phyloP scores from a whole-genome alignment of 1,284 basidiomycete species.

The Rhodotorula sp. region DNA sequence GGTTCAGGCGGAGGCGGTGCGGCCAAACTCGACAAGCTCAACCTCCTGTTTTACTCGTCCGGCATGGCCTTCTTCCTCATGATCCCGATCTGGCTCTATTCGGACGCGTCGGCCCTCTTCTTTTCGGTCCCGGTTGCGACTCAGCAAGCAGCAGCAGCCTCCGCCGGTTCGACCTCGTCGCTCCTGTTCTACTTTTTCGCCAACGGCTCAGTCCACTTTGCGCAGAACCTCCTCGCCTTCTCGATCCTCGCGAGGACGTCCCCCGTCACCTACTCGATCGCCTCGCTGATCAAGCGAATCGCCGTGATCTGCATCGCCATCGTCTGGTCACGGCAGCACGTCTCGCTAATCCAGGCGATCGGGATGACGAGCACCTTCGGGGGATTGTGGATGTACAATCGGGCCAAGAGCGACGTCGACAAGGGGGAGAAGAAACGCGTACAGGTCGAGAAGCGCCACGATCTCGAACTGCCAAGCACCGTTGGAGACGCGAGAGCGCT shows the following conservation, averaged over 20 bases:
- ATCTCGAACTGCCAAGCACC: slow-evolving; percentile 68
- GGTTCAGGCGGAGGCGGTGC: slow-evolving; percentile 18
- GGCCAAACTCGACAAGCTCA: slow-evolving; percentile 88
- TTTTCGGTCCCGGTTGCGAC: slow-evolving; percentile 42
- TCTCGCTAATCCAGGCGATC: slow-evolving; percentile 76
- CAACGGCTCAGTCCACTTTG: slow-evolving; percentile 95
- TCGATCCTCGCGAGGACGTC: slow-evolving; percentile 92
- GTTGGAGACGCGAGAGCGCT: slow-evolving; percentile 32
- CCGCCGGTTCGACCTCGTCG: slow-evolving; percentile 36
- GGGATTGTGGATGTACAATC: slow-evolving; percentile 95
- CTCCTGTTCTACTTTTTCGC: slow-evolving; percentile 70
- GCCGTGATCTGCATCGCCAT: slow-evolving; percentile 98
- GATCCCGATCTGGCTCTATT: slow-evolving; percentile 89
- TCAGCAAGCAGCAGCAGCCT: not conserved
- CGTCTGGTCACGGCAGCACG: slow-evolving; percentile 88
- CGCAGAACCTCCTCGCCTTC: slow-evolving; percentile 96
- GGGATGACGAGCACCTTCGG: slow-evolving; percentile 87
- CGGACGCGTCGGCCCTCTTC: slow-evolving; percentile 70
- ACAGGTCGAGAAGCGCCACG: slow-evolving; percentile 74
- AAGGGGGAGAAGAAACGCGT: slow-evolving; percentile 82
- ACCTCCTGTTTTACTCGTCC: slow-evolving; percentile 93
- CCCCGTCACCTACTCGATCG: slow-evolving; percentile 98
- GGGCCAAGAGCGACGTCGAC: slow-evolving; percentile 87
- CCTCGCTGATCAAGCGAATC: slow-evolving; percentile 94
- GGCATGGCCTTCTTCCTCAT: slow-evolving; percentile 89